Base-by-base conservation (phyloP, 2,329 filamentous ascomycete species). In the Exophiala lecanii-corni region DNA sequence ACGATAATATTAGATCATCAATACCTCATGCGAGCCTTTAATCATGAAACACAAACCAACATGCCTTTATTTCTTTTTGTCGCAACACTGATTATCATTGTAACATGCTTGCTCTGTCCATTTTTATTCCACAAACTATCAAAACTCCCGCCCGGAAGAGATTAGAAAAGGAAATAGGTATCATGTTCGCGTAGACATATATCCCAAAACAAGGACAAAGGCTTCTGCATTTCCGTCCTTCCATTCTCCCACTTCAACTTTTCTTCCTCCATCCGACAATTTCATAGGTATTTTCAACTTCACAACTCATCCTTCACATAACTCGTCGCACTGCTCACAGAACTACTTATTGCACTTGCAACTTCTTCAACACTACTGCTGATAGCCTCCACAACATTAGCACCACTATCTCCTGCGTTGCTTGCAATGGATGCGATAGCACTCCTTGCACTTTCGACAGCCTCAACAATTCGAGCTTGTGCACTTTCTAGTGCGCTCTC, bases 301-400 rank as follows among this genome's bases (percentile, higher is more conserved):
- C 57, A 77, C 62, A 78, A 65, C 62, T 78, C 74, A 57, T 77
- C 75, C 57, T 71, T 75, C 17, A 69, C 65, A 39, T 61, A 63
- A 39, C 63, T 62, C 1, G 71, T 71, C 9, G 65, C 70, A 31
- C 63, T 57, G 36, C 51, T 58, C 16, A 65, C 60, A 9, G 61
- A 62, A 49, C 61, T 66, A 51, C 62, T 66, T 9, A 72, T 66
- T 47, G 61, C 69, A 51, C 68, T 74, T 3, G 69, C 71, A 37
- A 67, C 64, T 9, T 72, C 67, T 43, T 69, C 71, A 2, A 69
- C 68, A 5, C 62, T 67, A 34, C 61, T 64, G 34, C 59, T 61
- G 16, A 66, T 68, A 19, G 62, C 65, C 20, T 62, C 61, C 1
- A 59, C 65, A n/a, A 59, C 61, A 18, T 59, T 60, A 33, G 53